These are phyloP conservation scores for Camellia sinensis DNA, from an alignment of 148 eudicot genomes.

Conservation along the genomic window DNA sequence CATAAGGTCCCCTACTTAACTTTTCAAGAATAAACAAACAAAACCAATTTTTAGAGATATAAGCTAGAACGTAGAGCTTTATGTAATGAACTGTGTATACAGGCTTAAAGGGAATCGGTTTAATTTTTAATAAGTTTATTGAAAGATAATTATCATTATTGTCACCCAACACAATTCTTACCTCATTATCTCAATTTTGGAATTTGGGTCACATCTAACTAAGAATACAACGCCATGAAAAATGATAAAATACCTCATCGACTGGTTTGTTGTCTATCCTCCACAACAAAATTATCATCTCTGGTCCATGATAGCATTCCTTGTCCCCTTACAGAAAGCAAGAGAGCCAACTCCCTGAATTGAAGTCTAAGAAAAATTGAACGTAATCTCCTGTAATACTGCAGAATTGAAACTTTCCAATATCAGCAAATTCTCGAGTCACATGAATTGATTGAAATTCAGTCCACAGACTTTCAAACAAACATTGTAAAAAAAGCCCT, in stretches of 20 bases:
- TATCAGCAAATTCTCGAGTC: background rate
- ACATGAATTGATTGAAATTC: too few species aligned
- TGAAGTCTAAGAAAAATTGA: constrained; percentile 30
- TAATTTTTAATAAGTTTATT: too few species aligned
- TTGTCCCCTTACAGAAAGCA: constrained; percentile 45
- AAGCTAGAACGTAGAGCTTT: background rate
- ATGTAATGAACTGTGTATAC: background rate
- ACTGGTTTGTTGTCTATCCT: constrained; percentile 30
- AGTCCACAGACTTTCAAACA: background rate
- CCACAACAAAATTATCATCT: constrained; percentile 43
- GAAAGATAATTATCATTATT: too few species aligned
- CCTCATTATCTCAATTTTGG: background rate
- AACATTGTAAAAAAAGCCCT: background rate
- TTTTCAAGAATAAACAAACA: constrained; percentile 15
- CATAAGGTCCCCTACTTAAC: too few species aligned
- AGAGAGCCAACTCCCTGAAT: constrained; percentile 38
- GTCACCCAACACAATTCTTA: background rate
- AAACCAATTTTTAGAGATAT: constrained; percentile 3
- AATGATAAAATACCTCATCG: constrained; percentile 30
- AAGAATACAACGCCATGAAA: constrained; percentile 1
- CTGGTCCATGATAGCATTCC: constrained; percentile 32
- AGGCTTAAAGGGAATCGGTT: background rate
- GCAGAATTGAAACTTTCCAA: background rate
- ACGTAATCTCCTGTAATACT: constrained; percentile 14
- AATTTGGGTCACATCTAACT: background rate